These are phyloP conservation scores for Arthrinium puccinioides DNA, from an alignment of 2,329 filamentous ascomycete species.

Conservation along the genomic window DNA sequence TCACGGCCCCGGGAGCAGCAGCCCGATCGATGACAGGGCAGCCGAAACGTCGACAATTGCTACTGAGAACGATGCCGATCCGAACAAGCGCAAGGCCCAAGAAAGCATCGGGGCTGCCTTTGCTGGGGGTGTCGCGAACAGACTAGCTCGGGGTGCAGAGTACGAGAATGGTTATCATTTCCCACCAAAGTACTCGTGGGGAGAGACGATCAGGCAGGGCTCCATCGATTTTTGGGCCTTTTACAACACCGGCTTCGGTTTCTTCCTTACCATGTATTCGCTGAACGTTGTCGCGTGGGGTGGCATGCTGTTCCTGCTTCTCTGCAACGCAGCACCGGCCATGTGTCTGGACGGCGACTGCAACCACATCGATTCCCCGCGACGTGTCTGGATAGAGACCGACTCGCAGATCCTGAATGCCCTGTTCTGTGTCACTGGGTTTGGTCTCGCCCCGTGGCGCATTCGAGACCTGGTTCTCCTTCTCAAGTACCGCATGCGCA, in stretches of 20 bases:
- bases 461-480: slow-evolving; percentile 74
- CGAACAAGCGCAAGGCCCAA: slow-evolving; percentile 11
- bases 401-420: slow-evolving; percentile 78
- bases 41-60: background rate
- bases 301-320: slow-evolving; percentile 80
- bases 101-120: slow-evolving; percentile 12
- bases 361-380: slow-evolving; percentile 63
- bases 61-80: slow-evolving; percentile 1
- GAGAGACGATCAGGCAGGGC: slow-evolving; percentile 49
- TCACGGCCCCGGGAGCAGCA: no score
- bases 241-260: slow-evolving; percentile 66
- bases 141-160: slow-evolving; percentile 13
- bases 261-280: slow-evolving; percentile 70
- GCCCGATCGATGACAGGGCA: background rate
- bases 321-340: slow-evolving; percentile 65
- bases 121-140: slow-evolving; percentile 24
- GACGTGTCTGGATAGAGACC: slow-evolving; percentile 64
- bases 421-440: slow-evolving; percentile 81
- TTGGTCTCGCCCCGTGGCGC: slow-evolving; percentile 78
- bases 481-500: slow-evolving; percentile 51
- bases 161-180: slow-evolving; percentile 62
- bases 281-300: slow-evolving; percentile 85
- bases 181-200: slow-evolving; percentile 53
- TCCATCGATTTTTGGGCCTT: slow-evolving; percentile 63
- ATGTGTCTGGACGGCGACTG: slow-evolving; percentile 64